Base-by-base conservation (phyloP, 2,329 filamentous ascomycete species). In the Fusarium sp. region DNA sequence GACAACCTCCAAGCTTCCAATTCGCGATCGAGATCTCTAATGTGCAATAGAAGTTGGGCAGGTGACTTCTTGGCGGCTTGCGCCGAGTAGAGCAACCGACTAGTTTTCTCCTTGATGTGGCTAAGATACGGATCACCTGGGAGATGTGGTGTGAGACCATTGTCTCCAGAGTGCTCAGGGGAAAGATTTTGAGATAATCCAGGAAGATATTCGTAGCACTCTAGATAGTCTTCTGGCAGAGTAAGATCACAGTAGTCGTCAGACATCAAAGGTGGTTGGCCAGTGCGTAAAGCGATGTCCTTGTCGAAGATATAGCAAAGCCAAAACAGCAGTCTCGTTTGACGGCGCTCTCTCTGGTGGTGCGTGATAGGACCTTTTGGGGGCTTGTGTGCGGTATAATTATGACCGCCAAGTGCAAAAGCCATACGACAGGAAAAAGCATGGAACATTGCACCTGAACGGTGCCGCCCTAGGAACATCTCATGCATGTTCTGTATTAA, bases 21-120 rank as follows among this genome's bases (percentile, higher is more conserved):
- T 31, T 87, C 84, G 23, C 86, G 83, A 59, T 89, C 86, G 0
- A 89, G 76, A 71, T 87, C 83, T 8, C 86, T 82, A 13, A 89
- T 88, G 4, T 84, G 81, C 11, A 81, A 80, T 3, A 89, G 77
- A 0, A 88, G 74, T 56, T 88, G 84, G 0, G 85, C 84, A 40
- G 88, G 85, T 0, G 83, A 80, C 62, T 87, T 88, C 13, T 79
- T 79, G 3, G 82, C 69, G 0, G 83, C 81, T 5, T 79, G 73
- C 6, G 81, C 77, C 0, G 86, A 87, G 63, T 87, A 88, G 0
- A 89, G 77, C 0, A 80, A 74, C 8, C 76, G 80, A 51, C 81
- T 81, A 1, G 82, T 80, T 33, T 83, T 84, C 1, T 85, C 83
- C 68, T 88, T 88, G 68, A 88, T 81, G 3, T 83, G 77, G 18